Evolutionary conservation across 2,329 filamentous ascomycete genomes (phyloP), one percentile per base, ranked within the genome.

Genomic region (Pseudogymnoascus sp.): DNA sequence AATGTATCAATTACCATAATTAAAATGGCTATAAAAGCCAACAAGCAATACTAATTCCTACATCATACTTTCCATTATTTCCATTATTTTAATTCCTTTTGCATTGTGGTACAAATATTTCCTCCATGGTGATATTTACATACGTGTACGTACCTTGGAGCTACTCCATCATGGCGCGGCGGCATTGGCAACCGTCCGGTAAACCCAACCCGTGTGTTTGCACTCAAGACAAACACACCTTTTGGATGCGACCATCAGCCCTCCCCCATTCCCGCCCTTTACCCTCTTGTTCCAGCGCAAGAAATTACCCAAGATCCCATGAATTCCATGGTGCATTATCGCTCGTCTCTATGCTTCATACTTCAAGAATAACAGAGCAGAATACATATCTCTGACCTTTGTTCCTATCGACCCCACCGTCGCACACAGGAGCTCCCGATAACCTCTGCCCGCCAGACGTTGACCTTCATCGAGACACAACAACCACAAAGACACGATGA

Each of bases 401-500:
- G 47, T 54, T 54, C 33, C 11, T 54, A 54, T 54, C 43, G 43
- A 54, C 43, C 47, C 28, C 25, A 54, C 3, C 47, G 47, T 54
- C 47, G 47, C 47, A 54, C 47, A 20, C 47, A 33, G 47, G 28
- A 33, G 47, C 47, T 54, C 25, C 25, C 47, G 47, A 33, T 54
- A 54, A 33, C 47, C 47, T 54, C 47, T 54, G 47, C 47, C 47
- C 47, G 14, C 47, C n/a, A 33, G 47, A 54, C 47, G 47, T 54
- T 25, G 47, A 18, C 47, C 47, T 14, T 54, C 47, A 33, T 54
- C 47, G 47, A 54, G 33, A 33, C 47, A 54, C 47, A 54, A 36
- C 30, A 33, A 54, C 47, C 4, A 54, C 58, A n/a, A 63, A 50
- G 61, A 57, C 63, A 69, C 64, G 14, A 73, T 73, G 71, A 73